A percentile compares a stretch with the other conserved stretches of the same genome.
Conservation (phyloP, 805 yeast genomes). For the Myxozyma mucilagina region DNA sequence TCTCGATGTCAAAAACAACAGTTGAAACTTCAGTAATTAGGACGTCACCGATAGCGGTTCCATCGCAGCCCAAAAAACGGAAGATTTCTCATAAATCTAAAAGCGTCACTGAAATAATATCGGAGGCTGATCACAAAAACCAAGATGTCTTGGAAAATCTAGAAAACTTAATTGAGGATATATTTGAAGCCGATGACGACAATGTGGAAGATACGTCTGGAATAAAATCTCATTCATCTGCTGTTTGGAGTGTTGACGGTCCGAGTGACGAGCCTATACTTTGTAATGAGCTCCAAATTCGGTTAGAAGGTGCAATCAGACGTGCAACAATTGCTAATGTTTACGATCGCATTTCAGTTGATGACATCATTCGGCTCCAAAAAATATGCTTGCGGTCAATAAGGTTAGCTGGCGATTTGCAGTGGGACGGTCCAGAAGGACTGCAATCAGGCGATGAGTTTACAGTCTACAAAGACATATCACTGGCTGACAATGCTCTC, state of each 20-base stretch:
- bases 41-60: neutral
- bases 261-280: constrained; percentile 13
- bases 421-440: constrained; percentile 14
- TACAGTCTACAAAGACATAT: neutral
- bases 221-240: neutral
- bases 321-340: constrained; percentile 1
- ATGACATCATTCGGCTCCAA: constrained; percentile 23
- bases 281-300: constrained; percentile 16
- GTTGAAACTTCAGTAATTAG: neutral
- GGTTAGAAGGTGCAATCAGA: constrained; percentile 18
- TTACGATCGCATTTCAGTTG: constrained; percentile 12
- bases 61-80: constrained; percentile 12
- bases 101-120: neutral
- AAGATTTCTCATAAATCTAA: neutral
- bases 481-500: constrained; percentile 16
- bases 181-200: constrained; percentile 29
- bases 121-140: neutral
- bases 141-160: constrained; percentile 6
- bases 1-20: neutral
- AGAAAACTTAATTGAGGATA: constrained; percentile 11
- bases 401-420: neutral
- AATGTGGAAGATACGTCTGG: constrained; percentile 25
- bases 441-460: neutral
- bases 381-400: constrained; percentile 20
- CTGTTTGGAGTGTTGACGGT: constrained; percentile 13